A percentile compares a stretch with the other conserved stretches of the same genome.
Conservation (phyloP, 257 asterid genomes). For the Solanum virginianum region DNA sequence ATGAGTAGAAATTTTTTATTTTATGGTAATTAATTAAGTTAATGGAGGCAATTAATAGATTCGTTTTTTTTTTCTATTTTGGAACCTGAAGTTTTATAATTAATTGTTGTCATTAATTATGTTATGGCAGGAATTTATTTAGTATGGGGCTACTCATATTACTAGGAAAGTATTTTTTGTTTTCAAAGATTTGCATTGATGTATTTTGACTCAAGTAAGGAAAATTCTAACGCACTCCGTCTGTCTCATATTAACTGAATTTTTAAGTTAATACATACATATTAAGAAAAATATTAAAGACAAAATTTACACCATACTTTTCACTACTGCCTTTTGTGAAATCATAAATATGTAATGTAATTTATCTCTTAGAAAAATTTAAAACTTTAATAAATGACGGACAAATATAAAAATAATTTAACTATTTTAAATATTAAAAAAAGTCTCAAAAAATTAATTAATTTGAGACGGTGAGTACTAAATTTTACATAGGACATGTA, state of each 20-base stretch:
- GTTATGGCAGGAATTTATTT: neutral
- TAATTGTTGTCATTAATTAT: neutral
- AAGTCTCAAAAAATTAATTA: too few relatives aligned
- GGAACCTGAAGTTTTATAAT: neutral
- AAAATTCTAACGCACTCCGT: neutral
- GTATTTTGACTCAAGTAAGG: neutral
- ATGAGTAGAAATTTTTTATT: neutral
- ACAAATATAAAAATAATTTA: too few relatives aligned
- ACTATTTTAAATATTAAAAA: too few relatives aligned
- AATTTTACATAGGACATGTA: neutral
- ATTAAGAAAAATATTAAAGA: too few relatives aligned
- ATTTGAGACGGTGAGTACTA: neutral
- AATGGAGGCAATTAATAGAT: neutral
- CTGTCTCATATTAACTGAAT: too few relatives aligned
- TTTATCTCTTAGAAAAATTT: too few relatives aligned
- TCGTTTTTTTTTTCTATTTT: neutral
- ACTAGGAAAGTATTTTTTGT: neutral
- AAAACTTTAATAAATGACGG: too few relatives aligned
- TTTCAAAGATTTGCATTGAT: neutral
- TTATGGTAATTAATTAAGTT: neutral
- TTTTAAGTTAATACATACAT: too few relatives aligned
- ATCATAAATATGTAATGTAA: too few relatives aligned
- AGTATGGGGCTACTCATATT: neutral
- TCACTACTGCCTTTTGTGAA: too few relatives aligned
- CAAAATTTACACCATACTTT: too few relatives aligned